Evolutionary conservation across 176 grass and related monocot genomes (phyloP).

Genomic region (Neostapfia colusana): DNA sequence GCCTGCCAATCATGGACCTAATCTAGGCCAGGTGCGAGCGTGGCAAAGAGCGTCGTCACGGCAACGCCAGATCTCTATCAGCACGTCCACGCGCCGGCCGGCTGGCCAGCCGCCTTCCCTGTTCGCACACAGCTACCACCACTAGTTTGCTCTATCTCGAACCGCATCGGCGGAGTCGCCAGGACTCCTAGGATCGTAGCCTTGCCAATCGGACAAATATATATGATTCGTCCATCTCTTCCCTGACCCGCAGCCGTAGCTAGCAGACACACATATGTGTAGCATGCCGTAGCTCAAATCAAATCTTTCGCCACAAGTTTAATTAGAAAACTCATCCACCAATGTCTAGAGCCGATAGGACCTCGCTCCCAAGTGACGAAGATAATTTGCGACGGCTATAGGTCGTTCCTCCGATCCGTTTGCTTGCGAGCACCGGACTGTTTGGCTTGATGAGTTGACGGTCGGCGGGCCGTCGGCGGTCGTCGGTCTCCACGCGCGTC

Average conservation of each 20-base stretch:
- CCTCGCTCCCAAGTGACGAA: background rate
- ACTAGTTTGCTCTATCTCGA: background rate
- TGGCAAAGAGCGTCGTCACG: background rate
- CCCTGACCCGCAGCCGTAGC: no score
- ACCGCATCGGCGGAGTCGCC: background rate
- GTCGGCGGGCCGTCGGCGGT: no score
- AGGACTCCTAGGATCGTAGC: background rate
- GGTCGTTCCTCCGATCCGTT: background rate
- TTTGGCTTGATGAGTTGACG: background rate
- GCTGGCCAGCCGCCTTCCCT: conserved; percentile 14
- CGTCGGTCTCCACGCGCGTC: no score
- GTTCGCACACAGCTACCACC: background rate
- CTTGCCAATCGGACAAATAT: background rate
- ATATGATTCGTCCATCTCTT: background rate
- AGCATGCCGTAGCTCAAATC: conserved; percentile 10
- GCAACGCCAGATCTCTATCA: background rate
- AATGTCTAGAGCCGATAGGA: background rate
- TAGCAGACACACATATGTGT: background rate
- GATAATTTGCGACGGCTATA: background rate
- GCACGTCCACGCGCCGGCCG: background rate
- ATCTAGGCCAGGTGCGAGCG: conserved; percentile 37
- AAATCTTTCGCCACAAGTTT: background rate
- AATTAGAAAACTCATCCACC: background rate
- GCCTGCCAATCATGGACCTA: conserved; percentile 51
- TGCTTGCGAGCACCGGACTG: background rate